These are phyloP conservation scores for Xylaria digitata DNA, from an alignment of 2,329 filamentous ascomycete species.

Conservation along the genomic window DNA sequence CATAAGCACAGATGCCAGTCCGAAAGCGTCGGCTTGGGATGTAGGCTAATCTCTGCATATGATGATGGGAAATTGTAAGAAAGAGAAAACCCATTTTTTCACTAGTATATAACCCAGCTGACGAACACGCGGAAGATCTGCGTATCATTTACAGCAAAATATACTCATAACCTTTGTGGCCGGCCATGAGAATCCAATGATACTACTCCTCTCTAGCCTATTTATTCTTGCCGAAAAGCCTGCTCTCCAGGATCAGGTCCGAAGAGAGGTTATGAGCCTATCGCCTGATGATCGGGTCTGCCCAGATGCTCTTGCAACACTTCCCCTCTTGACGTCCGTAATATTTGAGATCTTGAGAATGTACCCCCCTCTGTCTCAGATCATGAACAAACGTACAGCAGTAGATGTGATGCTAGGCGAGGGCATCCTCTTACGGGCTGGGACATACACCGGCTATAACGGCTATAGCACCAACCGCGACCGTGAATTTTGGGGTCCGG, in stretches of 20 bases:
- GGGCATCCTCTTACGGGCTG: slow-evolving; percentile 50
- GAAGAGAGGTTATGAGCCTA: slow-evolving; percentile 48
- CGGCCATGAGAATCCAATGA: slow-evolving; percentile 57
- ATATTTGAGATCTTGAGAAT: slow-evolving; percentile 61
- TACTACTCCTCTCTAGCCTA: slow-evolving; percentile 39
- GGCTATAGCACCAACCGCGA: slow-evolving; percentile 55
- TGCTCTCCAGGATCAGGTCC: slow-evolving; percentile 49
- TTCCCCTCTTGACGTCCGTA: slow-evolving; percentile 58
- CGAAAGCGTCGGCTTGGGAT: slow-evolving; percentile 35
- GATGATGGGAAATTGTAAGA: slow-evolving; percentile 36
- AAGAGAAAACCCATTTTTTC: not conserved
- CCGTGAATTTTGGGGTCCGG: slow-evolving; percentile 47
- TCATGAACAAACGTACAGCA: slow-evolving; percentile 58
- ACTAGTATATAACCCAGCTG: not conserved
- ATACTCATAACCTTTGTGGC: slow-evolving; percentile 55
- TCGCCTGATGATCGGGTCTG: slow-evolving; percentile 23
- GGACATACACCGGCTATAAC: slow-evolving; percentile 56
- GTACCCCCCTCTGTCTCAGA: slow-evolving; percentile 61
- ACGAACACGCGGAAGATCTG: slow-evolving; percentile 40
- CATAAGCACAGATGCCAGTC: slow-evolving; percentile 10
- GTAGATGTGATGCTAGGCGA: slow-evolving; percentile 42
- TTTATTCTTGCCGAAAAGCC: slow-evolving; percentile 26
- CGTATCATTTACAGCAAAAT: slow-evolving; percentile 56
- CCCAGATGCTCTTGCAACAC: slow-evolving; percentile 45
- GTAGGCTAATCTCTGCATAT: slow-evolving; percentile 42